These are phyloP conservation scores for Agaricus subrufescens DNA, from an alignment of 768 basidiomycete genomes.

Conservation along the genomic window DNA sequence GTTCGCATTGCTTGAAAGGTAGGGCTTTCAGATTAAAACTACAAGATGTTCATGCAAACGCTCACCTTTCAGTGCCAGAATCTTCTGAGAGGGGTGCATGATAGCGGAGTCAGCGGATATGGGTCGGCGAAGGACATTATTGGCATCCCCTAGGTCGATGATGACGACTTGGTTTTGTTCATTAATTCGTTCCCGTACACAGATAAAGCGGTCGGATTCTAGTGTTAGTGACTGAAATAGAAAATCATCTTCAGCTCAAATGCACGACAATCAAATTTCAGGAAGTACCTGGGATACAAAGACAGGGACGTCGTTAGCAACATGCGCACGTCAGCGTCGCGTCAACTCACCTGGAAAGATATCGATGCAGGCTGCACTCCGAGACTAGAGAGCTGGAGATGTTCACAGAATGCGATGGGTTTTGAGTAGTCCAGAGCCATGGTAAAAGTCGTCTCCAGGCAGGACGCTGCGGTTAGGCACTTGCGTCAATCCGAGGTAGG, in stretches of 20 bases:
- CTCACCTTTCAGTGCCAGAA: conserved; percentile 89
- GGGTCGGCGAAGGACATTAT: conserved; percentile 92
- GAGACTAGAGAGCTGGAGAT: conserved; percentile 90
- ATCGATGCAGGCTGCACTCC: conserved; percentile 97
- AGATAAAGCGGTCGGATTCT: conserved; percentile 98
- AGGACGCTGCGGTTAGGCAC: conserved; percentile 8
- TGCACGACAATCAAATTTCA: not conserved
- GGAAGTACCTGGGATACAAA: conserved; percentile 23
- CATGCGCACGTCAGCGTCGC: conserved; percentile 32
- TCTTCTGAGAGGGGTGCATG: conserved; percentile 96
- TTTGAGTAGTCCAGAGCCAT: conserved; percentile 54
- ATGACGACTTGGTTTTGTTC: conserved; percentile 98
- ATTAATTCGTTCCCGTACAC: conserved; percentile 92
- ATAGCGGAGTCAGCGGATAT: conserved; percentile 99
- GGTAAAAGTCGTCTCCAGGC: conserved; percentile 15
- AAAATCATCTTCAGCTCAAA: not conserved
- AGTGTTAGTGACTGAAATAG: conserved; percentile 75
- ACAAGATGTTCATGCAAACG: not conserved
- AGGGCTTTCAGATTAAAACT: not conserved
- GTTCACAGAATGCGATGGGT: conserved; percentile 87
- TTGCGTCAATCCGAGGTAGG: not conserved
- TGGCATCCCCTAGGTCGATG: conserved; percentile 95
- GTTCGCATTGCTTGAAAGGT: conserved; percentile 73
- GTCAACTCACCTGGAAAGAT: conserved; percentile 81
- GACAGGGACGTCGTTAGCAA: conserved; percentile 18